phyloP scores from a whole-genome alignment of 2,329 filamentous ascomycete genomes.

The Arthrobotrys sphaeroides region DNA sequence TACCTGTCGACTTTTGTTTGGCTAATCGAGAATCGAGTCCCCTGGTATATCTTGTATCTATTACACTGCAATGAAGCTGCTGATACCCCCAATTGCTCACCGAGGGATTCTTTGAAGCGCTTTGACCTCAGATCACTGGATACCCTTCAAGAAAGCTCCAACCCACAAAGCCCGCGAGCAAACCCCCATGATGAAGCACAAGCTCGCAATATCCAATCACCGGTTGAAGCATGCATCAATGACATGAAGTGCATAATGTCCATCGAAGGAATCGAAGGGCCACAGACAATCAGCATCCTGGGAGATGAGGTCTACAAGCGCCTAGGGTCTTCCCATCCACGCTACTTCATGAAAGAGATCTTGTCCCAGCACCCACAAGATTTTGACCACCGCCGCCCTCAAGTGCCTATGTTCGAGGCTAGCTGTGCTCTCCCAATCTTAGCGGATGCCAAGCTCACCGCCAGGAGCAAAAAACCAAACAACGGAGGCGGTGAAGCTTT shows the following conservation, averaged over 20 bases:
- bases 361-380: not conserved
- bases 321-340: not conserved
- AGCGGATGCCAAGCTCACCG: too few relatives aligned
- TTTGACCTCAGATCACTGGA: not conserved
- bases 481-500: not conserved
- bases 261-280: not conserved
- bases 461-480: not conserved
- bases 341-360: not conserved
- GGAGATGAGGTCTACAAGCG: not conserved
- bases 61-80: not conserved
- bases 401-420: too few relatives aligned
- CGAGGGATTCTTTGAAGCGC: not conserved
- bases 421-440: not conserved
- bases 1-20: not conserved
- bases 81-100: not conserved
- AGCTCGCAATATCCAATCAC: not conserved
- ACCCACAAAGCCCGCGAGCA: too few relatives aligned
- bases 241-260: not conserved
- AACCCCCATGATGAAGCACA: too few relatives aligned
- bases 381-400: too few relatives aligned
- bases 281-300: not conserved
- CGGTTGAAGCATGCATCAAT: too few relatives aligned
- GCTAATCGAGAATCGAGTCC: not conserved
- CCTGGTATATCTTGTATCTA: constrained; percentile 2
- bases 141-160: not conserved